Percentiles rank a stretch among this genome's conserved stretches.
These are phyloP conservation scores for Trichosporon sp. DNA, from an alignment of 1,284 basidiomycete genomes.

Conservation along the genomic window DNA sequence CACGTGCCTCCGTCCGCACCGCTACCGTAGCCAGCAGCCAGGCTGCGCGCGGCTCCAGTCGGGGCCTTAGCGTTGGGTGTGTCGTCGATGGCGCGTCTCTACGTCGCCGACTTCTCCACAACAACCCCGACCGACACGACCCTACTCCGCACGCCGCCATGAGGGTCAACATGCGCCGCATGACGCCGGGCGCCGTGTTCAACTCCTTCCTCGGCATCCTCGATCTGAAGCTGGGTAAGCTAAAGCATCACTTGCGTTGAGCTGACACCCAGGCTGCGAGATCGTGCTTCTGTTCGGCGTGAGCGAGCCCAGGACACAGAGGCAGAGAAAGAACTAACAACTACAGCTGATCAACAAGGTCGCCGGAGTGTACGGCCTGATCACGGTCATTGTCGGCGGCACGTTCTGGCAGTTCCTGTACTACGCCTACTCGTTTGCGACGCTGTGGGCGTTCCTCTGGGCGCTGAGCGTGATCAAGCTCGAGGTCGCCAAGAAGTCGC, in stretches of 20 bases:
- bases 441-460: constrained; percentile 81
- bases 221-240: constrained; percentile 79
- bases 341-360: constrained; percentile 91
- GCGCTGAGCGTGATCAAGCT: constrained; percentile 81
- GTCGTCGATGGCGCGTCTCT: neutral
- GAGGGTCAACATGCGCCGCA: constrained; percentile 42
- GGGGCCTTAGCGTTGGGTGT: neutral
- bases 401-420: constrained; percentile 86
- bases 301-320: constrained; percentile 43
- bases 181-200: constrained; percentile 59
- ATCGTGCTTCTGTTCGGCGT: constrained; percentile 84
- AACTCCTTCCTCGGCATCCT: constrained; percentile 77
- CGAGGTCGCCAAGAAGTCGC: constrained; percentile 78
- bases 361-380: constrained; percentile 92
- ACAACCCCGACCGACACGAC: neutral
- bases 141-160: constrained; percentile 28
- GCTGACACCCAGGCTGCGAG: constrained; percentile 62
- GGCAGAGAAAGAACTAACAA: constrained; percentile 8
- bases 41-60: neutral
- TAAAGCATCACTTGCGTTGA: neutral
- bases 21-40: neutral
- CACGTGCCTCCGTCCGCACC: neutral
- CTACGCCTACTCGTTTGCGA: constrained; percentile 88
- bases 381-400: constrained; percentile 85
- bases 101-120: neutral